phyloP scores from a whole-genome alignment of 2,329 filamentous ascomycete genomes.

The Trichoderma sp. region DNA sequence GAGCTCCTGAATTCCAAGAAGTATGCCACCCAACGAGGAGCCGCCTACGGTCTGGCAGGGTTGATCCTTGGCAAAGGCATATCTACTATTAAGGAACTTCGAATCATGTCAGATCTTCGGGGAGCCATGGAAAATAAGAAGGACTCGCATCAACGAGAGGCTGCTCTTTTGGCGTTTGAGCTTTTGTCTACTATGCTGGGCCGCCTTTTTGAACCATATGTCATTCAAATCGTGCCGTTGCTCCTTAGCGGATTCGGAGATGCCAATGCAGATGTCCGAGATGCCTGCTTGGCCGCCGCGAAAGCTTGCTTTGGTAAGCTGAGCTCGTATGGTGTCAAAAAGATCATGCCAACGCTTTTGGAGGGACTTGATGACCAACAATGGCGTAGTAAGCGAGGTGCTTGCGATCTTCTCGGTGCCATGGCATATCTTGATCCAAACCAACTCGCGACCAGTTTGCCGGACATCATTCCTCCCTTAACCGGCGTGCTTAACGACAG shows the following conservation, averaged over 20 bases:
- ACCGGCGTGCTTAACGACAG: slow-evolving; percentile 94
- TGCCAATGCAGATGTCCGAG: slow-evolving; percentile 80
- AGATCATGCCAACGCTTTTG: slow-evolving; percentile 86
- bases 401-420: slow-evolving; percentile 91
- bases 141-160: slow-evolving; percentile 82
- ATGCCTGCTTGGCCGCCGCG: slow-evolving; percentile 86
- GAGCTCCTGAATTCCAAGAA: slow-evolving; percentile 82
- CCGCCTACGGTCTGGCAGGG: slow-evolving; percentile 90
- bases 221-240: slow-evolving; percentile 92
- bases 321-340: slow-evolving; percentile 93
- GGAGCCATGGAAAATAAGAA: slow-evolving; percentile 93
- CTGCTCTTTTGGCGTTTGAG: slow-evolving; percentile 85
- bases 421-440: slow-evolving; percentile 99
- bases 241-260: slow-evolving; percentile 88
- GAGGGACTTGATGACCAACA: slow-evolving; percentile 91
- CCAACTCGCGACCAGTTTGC: slow-evolving; percentile 85
- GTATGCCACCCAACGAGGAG: slow-evolving; percentile 88
- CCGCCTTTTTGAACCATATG: slow-evolving; percentile 89
- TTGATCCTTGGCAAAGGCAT: slow-evolving; percentile 87
- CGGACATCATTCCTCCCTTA: slow-evolving; percentile 93
- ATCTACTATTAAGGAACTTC: slow-evolving; percentile 74
- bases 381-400: slow-evolving; percentile 98
- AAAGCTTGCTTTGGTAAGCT: slow-evolving; percentile 92
- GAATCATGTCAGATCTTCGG: slow-evolving; percentile 77
- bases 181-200: slow-evolving; percentile 82